phyloP scores from a whole-genome alignment of 805 yeast species.

The Cyberlindnera mrakii region DNA sequence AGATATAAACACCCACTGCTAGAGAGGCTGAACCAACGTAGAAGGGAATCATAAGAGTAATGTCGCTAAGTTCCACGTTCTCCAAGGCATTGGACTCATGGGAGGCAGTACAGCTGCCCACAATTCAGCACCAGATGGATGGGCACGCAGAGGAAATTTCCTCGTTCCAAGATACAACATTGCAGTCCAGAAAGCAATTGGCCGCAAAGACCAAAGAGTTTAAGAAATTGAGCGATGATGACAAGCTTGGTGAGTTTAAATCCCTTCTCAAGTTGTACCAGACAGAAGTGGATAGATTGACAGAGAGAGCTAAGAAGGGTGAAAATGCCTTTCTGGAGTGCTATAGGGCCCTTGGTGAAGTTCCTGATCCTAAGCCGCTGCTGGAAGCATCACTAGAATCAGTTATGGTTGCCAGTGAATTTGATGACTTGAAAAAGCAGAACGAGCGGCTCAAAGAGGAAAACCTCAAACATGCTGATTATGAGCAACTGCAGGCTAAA shows the following conservation, averaged over 20 bases:
- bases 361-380: conserved; percentile 88
- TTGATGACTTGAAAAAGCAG: conserved; percentile 45
- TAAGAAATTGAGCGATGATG: conserved; percentile 61
- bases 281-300: conserved; percentile 77
- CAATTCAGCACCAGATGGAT: conserved; percentile 69
- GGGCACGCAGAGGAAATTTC: conserved; percentile 67
- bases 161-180: conserved; percentile 60
- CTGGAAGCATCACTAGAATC: conserved; percentile 66
- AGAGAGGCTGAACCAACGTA: neutral
- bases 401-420: conserved; percentile 48
- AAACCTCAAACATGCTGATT: conserved; percentile 64
- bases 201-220: conserved; percentile 85
- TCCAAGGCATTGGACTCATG: conserved; percentile 60
- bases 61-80: conserved; percentile 12
- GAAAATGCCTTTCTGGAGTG: conserved; percentile 71
- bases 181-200: conserved; percentile 65
- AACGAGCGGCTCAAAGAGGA: conserved; percentile 48
- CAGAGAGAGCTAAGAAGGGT: conserved; percentile 67
- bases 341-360: conserved; percentile 75
- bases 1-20: too few relatives aligned
- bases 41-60: conserved; percentile 2
- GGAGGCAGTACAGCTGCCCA: conserved; percentile 67
- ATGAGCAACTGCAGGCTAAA: conserved; percentile 65
- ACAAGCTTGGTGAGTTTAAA: conserved; percentile 61
- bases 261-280: conserved; percentile 73